Evolutionary conservation across 129 eudicot genomes (phyloP).

Genomic region (Lactuca sativa): DNA sequence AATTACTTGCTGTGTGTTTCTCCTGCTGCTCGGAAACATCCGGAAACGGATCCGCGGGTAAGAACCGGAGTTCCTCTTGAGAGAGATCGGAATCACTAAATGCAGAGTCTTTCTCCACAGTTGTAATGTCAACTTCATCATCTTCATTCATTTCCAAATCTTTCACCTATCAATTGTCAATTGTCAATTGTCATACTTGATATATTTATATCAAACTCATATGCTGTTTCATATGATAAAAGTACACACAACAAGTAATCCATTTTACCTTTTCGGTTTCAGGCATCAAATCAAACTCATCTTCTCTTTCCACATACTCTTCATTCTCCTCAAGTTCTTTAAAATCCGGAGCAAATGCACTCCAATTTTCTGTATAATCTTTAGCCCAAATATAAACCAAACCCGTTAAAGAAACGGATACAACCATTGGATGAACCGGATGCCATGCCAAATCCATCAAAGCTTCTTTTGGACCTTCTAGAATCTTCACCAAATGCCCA

Average conservation of each 20-base stretch:
- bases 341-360: constrained; percentile 99
- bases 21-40: constrained; percentile 73
- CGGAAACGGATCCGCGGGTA: constrained; percentile 83
- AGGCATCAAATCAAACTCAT: constrained; percentile 92
- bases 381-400: constrained; percentile 96
- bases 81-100: constrained; percentile 95
- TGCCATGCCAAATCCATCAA: constrained; percentile 96
- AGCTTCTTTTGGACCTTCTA: constrained; percentile 98
- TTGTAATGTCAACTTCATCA: constrained; percentile 79
- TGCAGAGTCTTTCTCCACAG: constrained; percentile 68
- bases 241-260: not conserved
- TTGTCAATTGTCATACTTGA: not conserved
- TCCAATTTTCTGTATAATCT: constrained; percentile 97
- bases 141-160: constrained; percentile 71
- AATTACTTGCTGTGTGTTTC: constrained; percentile 41
- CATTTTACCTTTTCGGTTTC: constrained; percentile 61
- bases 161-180: constrained; percentile 37
- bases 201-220: not conserved
- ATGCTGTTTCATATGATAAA: too few species aligned
- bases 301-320: constrained; percentile 97
- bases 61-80: constrained; percentile 74
- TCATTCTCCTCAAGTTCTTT: constrained; percentile 98
- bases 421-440: constrained; percentile 88
- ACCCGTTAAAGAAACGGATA: constrained; percentile 89
- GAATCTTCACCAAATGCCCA: constrained; percentile 94